Evolutionary conservation across 257 asterid species (phyloP).

Genomic region (Pogostemon cablin): DNA sequence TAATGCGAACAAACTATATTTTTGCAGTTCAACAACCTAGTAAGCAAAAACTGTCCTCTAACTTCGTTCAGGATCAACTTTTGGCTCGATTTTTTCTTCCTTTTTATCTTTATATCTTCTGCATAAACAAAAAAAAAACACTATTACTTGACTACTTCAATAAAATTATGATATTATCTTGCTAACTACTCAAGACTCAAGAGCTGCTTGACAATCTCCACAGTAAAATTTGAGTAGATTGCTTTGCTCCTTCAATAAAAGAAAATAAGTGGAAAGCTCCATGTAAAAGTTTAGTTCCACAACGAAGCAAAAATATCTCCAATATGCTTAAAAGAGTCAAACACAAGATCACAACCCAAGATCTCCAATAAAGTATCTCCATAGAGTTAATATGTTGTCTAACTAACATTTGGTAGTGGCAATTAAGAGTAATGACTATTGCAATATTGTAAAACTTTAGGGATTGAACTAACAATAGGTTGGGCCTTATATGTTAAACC

Average conservation of each 20-base stretch:
- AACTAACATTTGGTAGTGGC: slow-evolving; percentile 49
- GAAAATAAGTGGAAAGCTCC: slow-evolving; percentile 41
- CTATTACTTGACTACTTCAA: slow-evolving; percentile 6
- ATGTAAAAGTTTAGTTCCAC: slow-evolving; percentile 46
- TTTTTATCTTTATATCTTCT: slow-evolving; percentile 66
- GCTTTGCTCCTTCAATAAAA: slow-evolving; percentile 43
- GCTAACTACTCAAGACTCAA: slow-evolving; percentile 41
- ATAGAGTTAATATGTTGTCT: slow-evolving; percentile 55
- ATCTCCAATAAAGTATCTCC: slow-evolving; percentile 47
- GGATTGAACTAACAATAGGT: slow-evolving; percentile 64
- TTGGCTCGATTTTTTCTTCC: slow-evolving; percentile 56
- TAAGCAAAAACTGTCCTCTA: slow-evolving; percentile 80
- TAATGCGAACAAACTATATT: slow-evolving; percentile 15
- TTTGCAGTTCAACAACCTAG: slow-evolving; percentile 53
- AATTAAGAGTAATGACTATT: slow-evolving; percentile 48
- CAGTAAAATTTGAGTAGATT: slow-evolving; percentile 35
- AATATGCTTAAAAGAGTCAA: slow-evolving; percentile 56
- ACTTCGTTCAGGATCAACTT: slow-evolving; percentile 69
- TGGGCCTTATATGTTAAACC: slow-evolving; percentile 65
- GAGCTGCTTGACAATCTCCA: slow-evolving; percentile 40
- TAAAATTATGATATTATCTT: slow-evolving; percentile 25
- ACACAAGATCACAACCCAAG: slow-evolving; percentile 56
- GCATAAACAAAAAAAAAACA: slow-evolving; percentile 31
- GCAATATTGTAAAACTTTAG: slow-evolving; percentile 61
- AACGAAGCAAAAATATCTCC: slow-evolving; percentile 51